Conservation (phyloP, 148 eudicot species). For the Beta vulgaris region DNA sequence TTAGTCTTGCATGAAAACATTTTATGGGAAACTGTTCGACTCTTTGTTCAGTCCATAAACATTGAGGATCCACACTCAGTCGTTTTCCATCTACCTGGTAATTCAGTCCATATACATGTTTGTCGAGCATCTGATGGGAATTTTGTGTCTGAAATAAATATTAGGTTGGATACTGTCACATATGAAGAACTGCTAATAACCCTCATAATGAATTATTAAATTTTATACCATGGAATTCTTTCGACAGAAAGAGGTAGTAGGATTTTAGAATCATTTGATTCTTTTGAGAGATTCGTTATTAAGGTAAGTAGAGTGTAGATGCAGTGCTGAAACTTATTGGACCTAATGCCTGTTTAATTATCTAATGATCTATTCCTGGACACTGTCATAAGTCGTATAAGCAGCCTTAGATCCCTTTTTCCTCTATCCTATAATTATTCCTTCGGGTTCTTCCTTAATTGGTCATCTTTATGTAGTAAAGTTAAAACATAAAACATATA, state of each 20-base stretch:
- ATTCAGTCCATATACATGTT: conserved; percentile 42
- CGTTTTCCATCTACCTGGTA: conserved; percentile 80
- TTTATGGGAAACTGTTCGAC: too few species aligned
- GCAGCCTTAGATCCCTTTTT: too few species aligned
- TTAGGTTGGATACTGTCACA: conserved; percentile 47
- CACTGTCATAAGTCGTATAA: neutral
- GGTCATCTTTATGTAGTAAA: neutral
- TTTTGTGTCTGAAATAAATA: conserved; percentile 33
- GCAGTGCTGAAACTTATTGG: conserved; percentile 2
- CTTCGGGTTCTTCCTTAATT: too few species aligned
- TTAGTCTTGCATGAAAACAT: too few species aligned
- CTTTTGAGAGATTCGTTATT: conserved; percentile 75
- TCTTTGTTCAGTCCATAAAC: too few species aligned
- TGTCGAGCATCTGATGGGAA: conserved; percentile 30
- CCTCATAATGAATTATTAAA: conserved; percentile 47
- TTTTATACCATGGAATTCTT: conserved; percentile 68
- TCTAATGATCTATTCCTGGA: neutral
- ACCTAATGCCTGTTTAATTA: neutral
- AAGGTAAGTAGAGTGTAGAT: too few species aligned
- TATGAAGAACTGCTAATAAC: conserved; percentile 61
- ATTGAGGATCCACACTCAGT: conserved; percentile 94
- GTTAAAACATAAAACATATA: neutral
- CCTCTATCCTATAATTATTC: too few species aligned
- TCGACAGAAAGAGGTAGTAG: conserved; percentile 86
- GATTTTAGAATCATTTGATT: conserved; percentile 64